phyloP scores from a whole-genome alignment of 2,329 filamentous ascomycete species.

The Epichloe scottii region DNA sequence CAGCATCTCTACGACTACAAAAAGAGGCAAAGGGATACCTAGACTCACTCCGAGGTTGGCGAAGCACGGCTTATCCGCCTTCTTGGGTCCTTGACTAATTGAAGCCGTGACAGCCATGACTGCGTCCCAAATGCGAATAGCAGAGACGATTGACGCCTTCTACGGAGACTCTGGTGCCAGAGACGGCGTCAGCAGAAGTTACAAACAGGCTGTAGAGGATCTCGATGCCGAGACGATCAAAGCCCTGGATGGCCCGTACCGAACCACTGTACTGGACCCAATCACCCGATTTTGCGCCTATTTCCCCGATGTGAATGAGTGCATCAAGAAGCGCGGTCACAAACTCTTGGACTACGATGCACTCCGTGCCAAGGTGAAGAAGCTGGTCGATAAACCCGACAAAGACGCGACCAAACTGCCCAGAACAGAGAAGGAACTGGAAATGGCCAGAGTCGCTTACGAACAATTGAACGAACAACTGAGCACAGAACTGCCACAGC shows the following conservation, averaged over 20 bases:
- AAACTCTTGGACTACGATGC: slow-evolving; percentile 98
- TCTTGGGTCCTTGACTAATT: background rate
- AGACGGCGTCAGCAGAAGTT: slow-evolving; percentile 90
- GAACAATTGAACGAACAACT: slow-evolving; percentile 96
- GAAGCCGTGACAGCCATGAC: slow-evolving; percentile 64
- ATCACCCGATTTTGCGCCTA: slow-evolving; percentile 95
- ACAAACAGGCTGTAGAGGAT: slow-evolving; percentile 97
- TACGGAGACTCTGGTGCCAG: slow-evolving; percentile 92
- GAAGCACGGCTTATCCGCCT: background rate
- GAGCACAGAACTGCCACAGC: slow-evolving; percentile 80
- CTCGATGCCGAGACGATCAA: slow-evolving; percentile 98
- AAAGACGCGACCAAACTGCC: slow-evolving; percentile 96
- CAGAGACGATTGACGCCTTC: slow-evolving; percentile 97
- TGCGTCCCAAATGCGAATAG: slow-evolving; percentile 97
- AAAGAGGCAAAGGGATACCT: slow-evolving; percentile 98
- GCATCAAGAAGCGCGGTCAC: slow-evolving; percentile 97
- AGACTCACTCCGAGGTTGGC: slow-evolving; percentile 74
- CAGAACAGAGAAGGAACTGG: slow-evolving; percentile 88
- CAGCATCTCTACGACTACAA: slow-evolving; percentile 79
- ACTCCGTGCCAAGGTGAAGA: slow-evolving; percentile 91
- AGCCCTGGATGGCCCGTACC: slow-evolving; percentile 89
- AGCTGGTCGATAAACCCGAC: slow-evolving; percentile 93
- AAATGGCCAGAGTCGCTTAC: slow-evolving; percentile 86
- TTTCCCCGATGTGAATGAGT: slow-evolving; percentile 98
- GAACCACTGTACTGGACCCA: slow-evolving; percentile 86